Percentiles rank a stretch among this genome's conserved stretches.
These are phyloP conservation scores for Leccinum uliginosum DNA, from an alignment of 768 basidiomycete species.

Conservation along the genomic window DNA sequence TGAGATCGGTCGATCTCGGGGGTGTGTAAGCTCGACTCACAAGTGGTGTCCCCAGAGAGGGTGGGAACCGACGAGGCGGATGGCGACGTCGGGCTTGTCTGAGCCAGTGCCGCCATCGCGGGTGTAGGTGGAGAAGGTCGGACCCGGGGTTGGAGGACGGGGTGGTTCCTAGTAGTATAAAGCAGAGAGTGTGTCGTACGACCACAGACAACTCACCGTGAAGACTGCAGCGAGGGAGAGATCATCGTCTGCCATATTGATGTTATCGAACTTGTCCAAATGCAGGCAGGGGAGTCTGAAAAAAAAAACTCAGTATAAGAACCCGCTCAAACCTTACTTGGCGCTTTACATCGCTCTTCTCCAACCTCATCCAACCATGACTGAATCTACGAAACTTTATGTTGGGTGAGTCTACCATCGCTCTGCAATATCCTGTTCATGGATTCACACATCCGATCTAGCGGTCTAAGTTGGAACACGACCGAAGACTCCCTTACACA, in stretches of 20 bases:
- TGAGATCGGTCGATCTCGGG: background rate
- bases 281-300: constrained; percentile 33
- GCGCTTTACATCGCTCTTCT: constrained; percentile 11
- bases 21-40: constrained; percentile 35
- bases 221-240: background rate
- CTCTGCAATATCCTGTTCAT: background rate
- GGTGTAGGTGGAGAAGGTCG: constrained; percentile 48
- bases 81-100: constrained; percentile 37
- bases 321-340: constrained; percentile 16
- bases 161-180: constrained; percentile 57
- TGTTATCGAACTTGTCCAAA: constrained; percentile 15
- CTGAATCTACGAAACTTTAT: constrained; percentile 25
- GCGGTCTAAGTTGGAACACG: constrained; percentile 33
- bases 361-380: constrained; percentile 21
- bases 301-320: constrained; percentile 25
- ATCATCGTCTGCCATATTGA: background rate
- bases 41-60: constrained; percentile 80
- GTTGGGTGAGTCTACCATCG: constrained; percentile 24
- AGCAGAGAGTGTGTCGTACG: too few relatives aligned
- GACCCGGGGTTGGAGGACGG: constrained; percentile 63
- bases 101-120: constrained; percentile 24
- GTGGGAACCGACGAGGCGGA: constrained; percentile 74
- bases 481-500: constrained; percentile 23
- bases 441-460: constrained; percentile 4
- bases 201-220: too few relatives aligned